Conservation (phyloP, 306 rosid species). For the Fragaria iinumae region DNA sequence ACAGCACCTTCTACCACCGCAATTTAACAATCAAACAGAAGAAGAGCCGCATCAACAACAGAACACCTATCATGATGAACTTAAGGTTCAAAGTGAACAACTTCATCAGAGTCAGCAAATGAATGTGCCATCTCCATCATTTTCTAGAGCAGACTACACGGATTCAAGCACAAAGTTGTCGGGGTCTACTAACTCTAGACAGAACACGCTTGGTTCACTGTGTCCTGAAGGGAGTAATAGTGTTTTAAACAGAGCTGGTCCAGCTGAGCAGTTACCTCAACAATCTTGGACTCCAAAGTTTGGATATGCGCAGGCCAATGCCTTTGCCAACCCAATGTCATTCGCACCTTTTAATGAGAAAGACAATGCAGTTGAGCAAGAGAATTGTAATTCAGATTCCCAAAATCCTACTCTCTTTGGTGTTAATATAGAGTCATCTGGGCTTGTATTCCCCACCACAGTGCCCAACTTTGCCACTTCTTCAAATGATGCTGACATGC, state of each 20-base stretch:
- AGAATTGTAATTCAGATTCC: conserved; percentile 47
- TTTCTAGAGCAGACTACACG: conserved; percentile 51
- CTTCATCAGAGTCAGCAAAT: conserved; percentile 67
- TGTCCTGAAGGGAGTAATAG: conserved; percentile 66
- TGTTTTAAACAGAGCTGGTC: conserved; percentile 54
- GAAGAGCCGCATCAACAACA: conserved; percentile 58
- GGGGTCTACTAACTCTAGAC: conserved; percentile 47
- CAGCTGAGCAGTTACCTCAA: conserved; percentile 62
- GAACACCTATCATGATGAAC: conserved; percentile 47
- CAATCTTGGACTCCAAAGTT: conserved; percentile 59
- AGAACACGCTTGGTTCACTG: conserved; percentile 52
- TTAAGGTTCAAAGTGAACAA: conserved; percentile 55
- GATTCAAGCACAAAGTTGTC: conserved; percentile 62
- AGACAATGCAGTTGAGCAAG: conserved; percentile 45
- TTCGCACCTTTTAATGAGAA: conserved; percentile 57
- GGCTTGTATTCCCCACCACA: conserved; percentile 72
- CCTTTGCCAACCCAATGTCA: conserved; percentile 53
- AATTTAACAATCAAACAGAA: conserved; percentile 48
- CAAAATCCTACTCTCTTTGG: conserved; percentile 72
- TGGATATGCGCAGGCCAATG: conserved; percentile 49
- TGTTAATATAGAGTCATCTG: conserved; percentile 79
- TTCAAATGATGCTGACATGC: conserved; percentile 50
- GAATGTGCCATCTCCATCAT: conserved; percentile 61
- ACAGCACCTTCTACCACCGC: conserved; percentile 58
- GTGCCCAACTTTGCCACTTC: conserved; percentile 49